Base-by-base conservation (phyloP, 352 stramenopile genomes). In the Achlya hypogyna region DNA sequence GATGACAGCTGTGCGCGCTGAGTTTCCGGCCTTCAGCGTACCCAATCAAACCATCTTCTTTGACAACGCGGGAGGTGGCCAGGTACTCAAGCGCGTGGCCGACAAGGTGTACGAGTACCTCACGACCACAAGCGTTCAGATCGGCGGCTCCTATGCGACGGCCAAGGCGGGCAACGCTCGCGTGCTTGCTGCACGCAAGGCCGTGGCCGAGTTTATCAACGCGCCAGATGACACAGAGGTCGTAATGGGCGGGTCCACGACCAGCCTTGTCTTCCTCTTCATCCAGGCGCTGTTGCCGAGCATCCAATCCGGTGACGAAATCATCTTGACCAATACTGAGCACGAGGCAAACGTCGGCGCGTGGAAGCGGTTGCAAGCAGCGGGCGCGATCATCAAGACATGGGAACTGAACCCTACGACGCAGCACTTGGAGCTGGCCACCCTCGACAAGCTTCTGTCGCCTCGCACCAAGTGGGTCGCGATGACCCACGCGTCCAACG, bases 331-430 rank as follows among this genome's bases (percentile, higher is more conserved):
- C 4, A 47, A 60, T 9, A 27, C 62, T 23, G 60, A 69, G 2
- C 67, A 72, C 45, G 58, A 72, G 29, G 45, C 53, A 20, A 72
- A 72, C 47, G 45, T 63, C n/a, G 59, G 60, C 12, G 53, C 60
- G 27, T 72, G 67, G 67, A 56, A 35, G 5, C 47, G 51, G 23
- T 20, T 67, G 28, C 47, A 59, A 14, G n/a, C 22, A 4, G 35
- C 34, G 0, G 59, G 53, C 20, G 67, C 51, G 16, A 20, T 69
- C 56, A 45, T 62, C 23, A 51, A 64, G 25, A 22, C 31, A 4
- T 69, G 60, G 45, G 20, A 64, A 9, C 18, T 68, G 20, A 56
- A 69, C 51, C n/a, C 22, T 5, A 12, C 4, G 35, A 60, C 34
- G n/a, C 28, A 53, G 58, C 40, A 49, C 47, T 25, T 69, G 4